Percentiles rank a stretch among this genome's conserved stretches.
phyloP scores from a whole-genome alignment of 345 rosid species.

The Sisymbrium irio region DNA sequence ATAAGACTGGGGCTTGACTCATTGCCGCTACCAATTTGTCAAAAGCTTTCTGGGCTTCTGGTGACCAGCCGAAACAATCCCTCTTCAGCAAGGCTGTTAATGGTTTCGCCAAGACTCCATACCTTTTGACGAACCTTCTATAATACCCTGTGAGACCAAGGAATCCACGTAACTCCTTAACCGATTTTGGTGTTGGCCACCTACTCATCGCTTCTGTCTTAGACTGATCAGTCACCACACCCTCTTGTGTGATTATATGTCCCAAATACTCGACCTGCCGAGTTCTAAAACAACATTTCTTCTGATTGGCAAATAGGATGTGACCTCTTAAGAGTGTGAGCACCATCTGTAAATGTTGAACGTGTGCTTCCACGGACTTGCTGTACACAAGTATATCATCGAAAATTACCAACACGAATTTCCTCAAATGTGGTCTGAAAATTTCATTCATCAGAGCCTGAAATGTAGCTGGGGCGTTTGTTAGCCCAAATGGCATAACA shows the following conservation, averaged over 20 bases:
- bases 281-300: too few species aligned
- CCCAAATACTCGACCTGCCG: too few species aligned
- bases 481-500: background rate
- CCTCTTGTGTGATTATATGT: too few species aligned
- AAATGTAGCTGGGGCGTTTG: background rate
- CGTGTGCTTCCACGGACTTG: too few species aligned
- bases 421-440: background rate
- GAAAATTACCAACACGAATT: background rate
- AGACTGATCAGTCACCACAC: too few species aligned
- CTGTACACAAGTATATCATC: background rate
- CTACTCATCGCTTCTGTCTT: background rate
- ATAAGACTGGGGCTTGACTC: background rate
- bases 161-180: background rate
- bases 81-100: background rate
- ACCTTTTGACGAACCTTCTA: too few species aligned
- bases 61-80: background rate
- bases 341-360: too few species aligned
- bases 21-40: background rate
- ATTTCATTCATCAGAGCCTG: background rate
- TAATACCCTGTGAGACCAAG: background rate
- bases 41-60: background rate
- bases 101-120: too few species aligned
- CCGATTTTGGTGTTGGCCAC: background rate
- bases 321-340: too few species aligned
- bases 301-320: too few species aligned